Evolutionary conservation across 371 early-diverging fungal genomes (phyloP).

Genomic region (Syncephalastrum contaminatum): DNA sequence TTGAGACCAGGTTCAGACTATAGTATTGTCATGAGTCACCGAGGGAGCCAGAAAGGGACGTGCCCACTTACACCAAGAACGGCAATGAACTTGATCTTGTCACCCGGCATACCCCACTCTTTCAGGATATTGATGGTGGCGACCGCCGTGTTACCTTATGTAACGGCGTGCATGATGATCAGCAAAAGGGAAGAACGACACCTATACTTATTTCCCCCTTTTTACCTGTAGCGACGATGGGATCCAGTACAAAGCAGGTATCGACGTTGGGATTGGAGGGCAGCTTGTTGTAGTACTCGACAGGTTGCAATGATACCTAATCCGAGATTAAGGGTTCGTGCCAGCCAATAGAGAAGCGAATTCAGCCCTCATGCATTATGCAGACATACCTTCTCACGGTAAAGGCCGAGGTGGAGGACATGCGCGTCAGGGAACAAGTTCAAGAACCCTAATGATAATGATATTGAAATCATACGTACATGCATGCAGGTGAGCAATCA

Average conservation of each 20-base stretch:
- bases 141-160: constrained; percentile 69
- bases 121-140: constrained; percentile 79
- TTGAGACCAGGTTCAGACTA: constrained; percentile 62
- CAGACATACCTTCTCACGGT: constrained; percentile 70
- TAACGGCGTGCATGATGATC: not conserved
- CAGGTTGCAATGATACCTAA: constrained; percentile 74
- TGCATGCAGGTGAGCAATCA: constrained; percentile 2
- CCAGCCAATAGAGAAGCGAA: not conserved
- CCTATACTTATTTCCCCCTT: not conserved
- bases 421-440: constrained; percentile 71
- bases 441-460: constrained; percentile 52
- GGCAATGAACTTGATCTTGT: constrained; percentile 69
- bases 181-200: not conserved
- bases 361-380: not conserved
- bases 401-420: constrained; percentile 80
- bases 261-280: constrained; percentile 69
- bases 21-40: not conserved
- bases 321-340: not conserved
- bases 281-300: constrained; percentile 94
- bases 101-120: constrained; percentile 73
- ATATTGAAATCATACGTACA: not conserved
- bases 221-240: constrained; percentile 79
- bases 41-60: not conserved
- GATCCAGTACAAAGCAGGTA: constrained; percentile 77
- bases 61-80: constrained; percentile 52